Evolutionary conservation across 441 rosid species (phyloP), one percentile per base, ranked within the genome.

Genomic region (Erysimum cheiri): DNA sequence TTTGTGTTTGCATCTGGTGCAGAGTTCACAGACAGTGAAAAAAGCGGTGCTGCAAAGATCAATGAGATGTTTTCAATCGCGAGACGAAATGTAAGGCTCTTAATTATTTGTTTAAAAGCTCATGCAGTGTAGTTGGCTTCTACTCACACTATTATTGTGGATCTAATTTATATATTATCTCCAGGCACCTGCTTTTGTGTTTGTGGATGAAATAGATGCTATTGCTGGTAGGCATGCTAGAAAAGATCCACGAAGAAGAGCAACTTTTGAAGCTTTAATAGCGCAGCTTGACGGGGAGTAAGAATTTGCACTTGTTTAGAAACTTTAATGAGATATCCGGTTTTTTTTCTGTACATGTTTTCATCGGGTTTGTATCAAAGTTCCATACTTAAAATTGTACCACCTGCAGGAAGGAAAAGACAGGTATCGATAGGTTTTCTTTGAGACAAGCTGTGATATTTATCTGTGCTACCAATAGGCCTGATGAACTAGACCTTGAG

Each of bases 1-100:
- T 92, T 94, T 61, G 96, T 94, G 72, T 92, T 88, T 83, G 98
- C 99, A 69, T 92, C 99, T 49, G 99, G 94, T 74, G 99, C 98
- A 1, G 98, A 94, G 86, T 90, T 94, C 74, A 88, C 94, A 8
- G 98, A 93, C 53, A 87, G 97, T 77, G 97, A 90, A 83, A 88
- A 87, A 80, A 87, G 96, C 71, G 98, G 99, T 33, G 88, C 92
- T 47, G 96, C 91, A 29, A 88, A 86, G 81, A 92, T 94, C 64
- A 88, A 90, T 79, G 97, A 94, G 80, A 90, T 94, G 94, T 94
- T 94, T 71, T 86, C 93, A 67, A 79, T 85, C 32, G 98, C 97
- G 29, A 90, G 96, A 83, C 85, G 94, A 84, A 94, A 94, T 80
- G 99, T 92, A 82, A 86, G 91, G 39, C 33, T 71, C 44, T 40